A percentile compares a stretch with the other conserved stretches of the same genome.
Evolutionary conservation across 2,329 filamentous ascomycete genomes (phyloP).

Genomic region (Ophiostoma novo-ulmi): DNA sequence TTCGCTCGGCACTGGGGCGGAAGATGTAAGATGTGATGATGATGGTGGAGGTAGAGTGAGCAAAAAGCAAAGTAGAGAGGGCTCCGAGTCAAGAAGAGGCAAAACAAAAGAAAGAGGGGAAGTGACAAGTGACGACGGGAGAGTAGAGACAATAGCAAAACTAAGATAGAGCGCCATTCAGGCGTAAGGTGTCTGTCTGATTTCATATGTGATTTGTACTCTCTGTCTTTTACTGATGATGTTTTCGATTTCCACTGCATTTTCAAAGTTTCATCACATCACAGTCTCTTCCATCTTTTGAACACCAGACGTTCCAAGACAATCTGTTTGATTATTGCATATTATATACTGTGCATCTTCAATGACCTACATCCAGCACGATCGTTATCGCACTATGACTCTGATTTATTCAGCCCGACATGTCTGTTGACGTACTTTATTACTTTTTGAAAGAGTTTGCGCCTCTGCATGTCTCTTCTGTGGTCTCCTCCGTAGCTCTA

Average conservation of each 20-base stretch:
- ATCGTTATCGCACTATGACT: background rate
- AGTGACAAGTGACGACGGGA: constrained; percentile 1
- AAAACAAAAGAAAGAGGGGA: constrained; percentile 8
- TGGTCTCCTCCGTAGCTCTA: background rate
- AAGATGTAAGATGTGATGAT: background rate
- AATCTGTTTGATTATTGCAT: background rate
- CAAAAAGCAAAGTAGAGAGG: background rate
- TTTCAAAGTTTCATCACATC: background rate
- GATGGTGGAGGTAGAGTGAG: background rate
- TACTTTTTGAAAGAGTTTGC: background rate
- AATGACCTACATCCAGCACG: background rate
- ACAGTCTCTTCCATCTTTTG: background rate
- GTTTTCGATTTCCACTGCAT: too few relatives aligned
- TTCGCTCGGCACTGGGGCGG: background rate
- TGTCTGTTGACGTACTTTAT: background rate
- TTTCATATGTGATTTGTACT: background rate
- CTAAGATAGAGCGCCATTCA: background rate
- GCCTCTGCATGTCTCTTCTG: background rate
- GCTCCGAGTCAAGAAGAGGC: background rate
- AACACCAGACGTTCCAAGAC: background rate
- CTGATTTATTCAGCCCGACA: background rate
- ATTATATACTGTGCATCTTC: background rate
- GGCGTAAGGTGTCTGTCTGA: background rate
- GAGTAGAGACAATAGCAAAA: background rate
- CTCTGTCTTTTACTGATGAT: too few relatives aligned